Percentiles rank a stretch among this genome's conserved stretches.
These are phyloP conservation scores for Cyclotella distinguenda DNA, from an alignment of 108 stramenopile genomes.

Conservation along the genomic window DNA sequence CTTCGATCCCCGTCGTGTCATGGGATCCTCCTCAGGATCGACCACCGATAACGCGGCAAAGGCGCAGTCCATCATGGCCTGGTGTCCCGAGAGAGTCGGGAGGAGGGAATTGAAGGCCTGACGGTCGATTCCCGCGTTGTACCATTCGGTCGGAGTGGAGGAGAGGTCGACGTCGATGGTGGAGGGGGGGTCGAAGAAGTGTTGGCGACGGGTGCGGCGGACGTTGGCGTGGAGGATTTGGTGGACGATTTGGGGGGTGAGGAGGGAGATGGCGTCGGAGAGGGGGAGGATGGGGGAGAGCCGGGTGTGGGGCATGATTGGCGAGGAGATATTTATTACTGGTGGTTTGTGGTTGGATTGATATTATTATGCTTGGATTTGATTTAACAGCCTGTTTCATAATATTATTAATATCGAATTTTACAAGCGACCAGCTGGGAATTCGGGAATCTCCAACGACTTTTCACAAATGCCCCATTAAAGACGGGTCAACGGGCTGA, in stretches of 20 bases:
- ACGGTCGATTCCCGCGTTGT: too few species aligned
- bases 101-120: too few species aligned
- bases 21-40: slow-evolving; percentile 14
- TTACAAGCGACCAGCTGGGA: too few species aligned
- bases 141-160: slow-evolving; percentile 65
- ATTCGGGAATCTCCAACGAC: too few species aligned
- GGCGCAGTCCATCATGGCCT: slow-evolving; percentile 82
- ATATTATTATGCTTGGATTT: too few species aligned
- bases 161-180: slow-evolving; percentile 47
- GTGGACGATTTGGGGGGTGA: not conserved
- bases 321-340: not conserved
- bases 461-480: too few species aligned
- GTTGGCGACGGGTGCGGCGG: slow-evolving; percentile 17
- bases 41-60: slow-evolving; percentile 52
- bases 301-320: slow-evolving; percentile 26
- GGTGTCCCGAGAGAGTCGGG: slow-evolving; percentile 75
- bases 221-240: not conserved
- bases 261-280: slow-evolving; percentile 47
- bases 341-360: slow-evolving; percentile 1
- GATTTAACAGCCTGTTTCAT: too few species aligned
- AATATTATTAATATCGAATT: too few species aligned
- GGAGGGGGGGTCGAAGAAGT: slow-evolving; percentile 1
- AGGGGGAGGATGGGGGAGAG: slow-evolving; percentile 68
- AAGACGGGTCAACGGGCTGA: too few species aligned
- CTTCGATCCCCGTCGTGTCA: slow-evolving; percentile 31